Evolutionary conservation across 495 filamentous ascomycete genomes (phyloP).

Genomic region (Penicillium coffeae): DNA sequence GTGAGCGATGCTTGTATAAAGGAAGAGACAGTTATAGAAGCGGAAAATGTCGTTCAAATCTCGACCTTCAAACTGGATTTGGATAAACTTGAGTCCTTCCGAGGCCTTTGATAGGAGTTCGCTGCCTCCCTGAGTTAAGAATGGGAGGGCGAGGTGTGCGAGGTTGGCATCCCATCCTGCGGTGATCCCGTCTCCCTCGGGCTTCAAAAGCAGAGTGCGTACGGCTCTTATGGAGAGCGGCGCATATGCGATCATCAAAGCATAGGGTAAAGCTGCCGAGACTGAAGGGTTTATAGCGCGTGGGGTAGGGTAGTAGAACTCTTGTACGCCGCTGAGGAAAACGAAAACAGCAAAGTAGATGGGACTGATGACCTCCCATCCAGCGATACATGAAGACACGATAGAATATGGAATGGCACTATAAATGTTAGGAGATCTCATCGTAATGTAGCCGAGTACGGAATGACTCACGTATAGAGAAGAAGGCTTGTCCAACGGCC

Average conservation of each 20-base stretch:
- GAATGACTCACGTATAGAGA: background rate
- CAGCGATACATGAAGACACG: background rate
- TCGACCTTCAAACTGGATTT: background rate
- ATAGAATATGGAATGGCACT: background rate
- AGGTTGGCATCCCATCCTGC: background rate
- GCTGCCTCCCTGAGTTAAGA: too few relatives aligned
- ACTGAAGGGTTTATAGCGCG: background rate
- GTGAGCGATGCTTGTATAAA: background rate
- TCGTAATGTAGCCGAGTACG: too few relatives aligned
- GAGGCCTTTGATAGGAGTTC: background rate
- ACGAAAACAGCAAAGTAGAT: background rate
- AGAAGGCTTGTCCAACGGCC: background rate
- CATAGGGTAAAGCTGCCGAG: background rate
- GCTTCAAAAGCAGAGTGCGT: background rate
- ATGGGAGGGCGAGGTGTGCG: background rate
- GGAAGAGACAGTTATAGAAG: background rate
- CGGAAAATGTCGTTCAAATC: background rate
- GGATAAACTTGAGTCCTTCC: background rate
- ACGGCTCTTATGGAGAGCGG: background rate
- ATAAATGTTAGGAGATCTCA: background rate
- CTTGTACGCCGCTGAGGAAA: background rate
- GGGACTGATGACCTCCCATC: background rate
- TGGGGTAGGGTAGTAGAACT: constrained; percentile 2
- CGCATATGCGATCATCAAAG: background rate
- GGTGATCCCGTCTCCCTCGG: background rate